Percentiles rank a stretch among this genome's conserved stretches.
Evolutionary conservation across 106 monocot species (phyloP).

Genomic region (Dioscorea alata): DNA sequence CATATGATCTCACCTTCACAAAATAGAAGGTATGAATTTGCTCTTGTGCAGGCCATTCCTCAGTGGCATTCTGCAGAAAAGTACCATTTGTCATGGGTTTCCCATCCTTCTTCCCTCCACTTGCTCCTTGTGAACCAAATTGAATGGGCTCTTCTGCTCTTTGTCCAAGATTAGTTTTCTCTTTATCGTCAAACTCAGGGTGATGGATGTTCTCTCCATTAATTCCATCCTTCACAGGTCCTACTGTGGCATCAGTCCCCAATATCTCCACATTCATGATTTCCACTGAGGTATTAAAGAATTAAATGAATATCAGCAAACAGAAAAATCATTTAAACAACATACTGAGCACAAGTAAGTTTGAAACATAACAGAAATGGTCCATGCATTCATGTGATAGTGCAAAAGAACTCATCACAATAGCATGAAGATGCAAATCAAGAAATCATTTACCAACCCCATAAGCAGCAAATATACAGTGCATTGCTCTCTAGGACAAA

Average conservation of each 20-base stretch:
- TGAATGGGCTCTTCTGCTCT: slow-evolving; percentile 30
- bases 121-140: slow-evolving; percentile 19
- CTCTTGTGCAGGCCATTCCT: slow-evolving; percentile 77
- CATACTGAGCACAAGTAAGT: too few relatives aligned
- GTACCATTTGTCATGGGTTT: slow-evolving; percentile 9
- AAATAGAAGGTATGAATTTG: slow-evolving; percentile 63
- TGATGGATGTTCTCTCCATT: slow-evolving; percentile 13
- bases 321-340: not conserved
- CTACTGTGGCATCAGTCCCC: slow-evolving; percentile 19
- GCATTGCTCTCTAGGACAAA: too few relatives aligned
- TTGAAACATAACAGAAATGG: too few relatives aligned
- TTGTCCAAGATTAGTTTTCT: slow-evolving; percentile 9
- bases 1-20: slow-evolving; percentile 48
- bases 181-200: slow-evolving; percentile 16
- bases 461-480: too few relatives aligned
- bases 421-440: too few relatives aligned
- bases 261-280: slow-evolving; percentile 43
- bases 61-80: slow-evolving; percentile 70
- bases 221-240: slow-evolving; percentile 13
- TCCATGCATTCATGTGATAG: too few relatives aligned
- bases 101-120: slow-evolving; percentile 26
- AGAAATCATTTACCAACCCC: too few relatives aligned
- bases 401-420: too few relatives aligned
- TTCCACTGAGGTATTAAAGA: not conserved
- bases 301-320: not conserved